Percentiles rank a stretch among this genome's conserved stretches.
Evolutionary conservation across 345 rosid species (phyloP).

Genomic region (Fremontodendron californicum): DNA sequence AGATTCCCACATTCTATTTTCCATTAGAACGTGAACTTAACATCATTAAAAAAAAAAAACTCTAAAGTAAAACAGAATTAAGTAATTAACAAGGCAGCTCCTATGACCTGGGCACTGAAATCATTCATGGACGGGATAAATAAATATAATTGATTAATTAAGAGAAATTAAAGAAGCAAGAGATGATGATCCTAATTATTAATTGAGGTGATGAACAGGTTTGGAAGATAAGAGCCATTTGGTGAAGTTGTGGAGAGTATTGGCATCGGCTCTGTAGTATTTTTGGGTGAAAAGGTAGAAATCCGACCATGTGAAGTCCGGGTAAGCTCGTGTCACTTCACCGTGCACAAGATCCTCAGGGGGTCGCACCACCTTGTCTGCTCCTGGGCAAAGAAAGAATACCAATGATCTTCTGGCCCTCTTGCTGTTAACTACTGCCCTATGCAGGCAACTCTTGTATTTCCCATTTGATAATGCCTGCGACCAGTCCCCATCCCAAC

Average conservation of each 20-base stretch:
- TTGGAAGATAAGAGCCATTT: slow-evolving; percentile 32
- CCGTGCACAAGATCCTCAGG: slow-evolving; percentile 45
- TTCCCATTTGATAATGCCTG: slow-evolving; percentile 57
- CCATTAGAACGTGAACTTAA: no score
- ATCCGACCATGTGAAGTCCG: slow-evolving; percentile 81
- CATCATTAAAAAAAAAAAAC: no score
- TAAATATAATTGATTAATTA: no score
- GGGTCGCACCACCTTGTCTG: slow-evolving; percentile 62
- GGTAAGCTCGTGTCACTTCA: slow-evolving; percentile 40
- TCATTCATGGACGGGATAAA: no score
- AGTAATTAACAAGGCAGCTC: no score
- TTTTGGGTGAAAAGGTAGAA: slow-evolving; percentile 55
- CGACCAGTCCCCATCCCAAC: neutral
- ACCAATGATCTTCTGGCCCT: slow-evolving; percentile 53
- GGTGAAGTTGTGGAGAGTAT: slow-evolving; percentile 45
- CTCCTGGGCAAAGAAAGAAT: slow-evolving; percentile 54
- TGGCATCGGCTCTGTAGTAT: slow-evolving; percentile 44
- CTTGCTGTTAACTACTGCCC: slow-evolving; percentile 61
- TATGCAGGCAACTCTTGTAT: slow-evolving; percentile 68
- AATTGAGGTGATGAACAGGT: neutral
- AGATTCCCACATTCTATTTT: no score
- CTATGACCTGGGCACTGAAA: no score
- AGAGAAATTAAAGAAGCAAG: neutral
- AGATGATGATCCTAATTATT: no score
- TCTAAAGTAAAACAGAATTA: no score